Base-by-base conservation (phyloP, 139 green algal species). In the Chlamydomonas applanata region DNA sequence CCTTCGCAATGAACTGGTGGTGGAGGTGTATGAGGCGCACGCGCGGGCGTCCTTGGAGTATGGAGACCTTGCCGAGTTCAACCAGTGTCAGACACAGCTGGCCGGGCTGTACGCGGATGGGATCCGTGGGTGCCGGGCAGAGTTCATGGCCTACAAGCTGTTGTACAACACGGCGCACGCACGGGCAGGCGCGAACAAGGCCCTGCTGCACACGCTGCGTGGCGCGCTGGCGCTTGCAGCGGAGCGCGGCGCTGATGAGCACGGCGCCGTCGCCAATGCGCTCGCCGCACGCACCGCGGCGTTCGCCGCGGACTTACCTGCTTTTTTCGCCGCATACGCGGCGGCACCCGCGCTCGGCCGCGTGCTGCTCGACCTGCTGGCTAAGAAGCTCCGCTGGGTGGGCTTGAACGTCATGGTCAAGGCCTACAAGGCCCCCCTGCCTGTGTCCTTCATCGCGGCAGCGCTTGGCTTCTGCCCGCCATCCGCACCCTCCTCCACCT, bases 81-180 rank as follows among this genome's bases (percentile, higher is more conserved):
- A 96, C 76, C 91, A 96, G 85, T 69, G 93, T 83, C 93, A 97
- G 82, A 84, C 82, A 24, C 88, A 94, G 81, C 86, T 97, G 35
- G 75, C 74, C 29, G 67, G 77, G 36, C 70, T 93, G 70, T 89
- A 91, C 82, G 74, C 75, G 44, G 79, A 89, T 25, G 78, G 79
- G 17, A 36, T 85, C 30, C 54, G 57, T 72, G 36, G 35, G 7
- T 32, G 53, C 69, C 2, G 65, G 82, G 81, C 83, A 0, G 86
- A 91, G 79, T 89, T 88, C 74, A 79, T 54, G 0, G 83, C 78
- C 9, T 90, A 91, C 76, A 72, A 69, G 54, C 33, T 80, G 54
- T 57, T 91, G 73, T 88, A 91, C 79, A 86, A 93, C 66, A 77
- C 86, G 1, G 87, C 88, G 29, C 83, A 94, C 53, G 80, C 83